Base-by-base conservation (phyloP, 2,329 filamentous ascomycete species). In the Pezicula neosporulosa region DNA sequence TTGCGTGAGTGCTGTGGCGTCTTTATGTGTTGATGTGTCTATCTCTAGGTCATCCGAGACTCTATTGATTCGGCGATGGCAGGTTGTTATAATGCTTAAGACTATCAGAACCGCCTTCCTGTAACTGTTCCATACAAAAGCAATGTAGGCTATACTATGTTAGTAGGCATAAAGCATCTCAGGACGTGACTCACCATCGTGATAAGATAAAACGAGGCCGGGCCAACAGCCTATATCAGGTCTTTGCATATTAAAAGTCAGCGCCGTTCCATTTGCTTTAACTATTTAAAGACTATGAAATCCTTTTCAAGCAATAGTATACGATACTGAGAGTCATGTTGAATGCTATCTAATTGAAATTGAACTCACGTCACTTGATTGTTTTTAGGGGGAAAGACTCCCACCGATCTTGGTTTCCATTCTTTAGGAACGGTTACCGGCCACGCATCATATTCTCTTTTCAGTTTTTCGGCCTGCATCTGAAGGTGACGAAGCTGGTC, bases 41-140 rank as follows among this genome's bases (percentile, higher is more conserved):
- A 27, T 41, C 24, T 49, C 41, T 18, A 19, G 33, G 3, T 50
- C 18, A 6, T 44, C 33, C 12, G 37, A 35, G 8, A 13, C n/a
- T n/a, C n/a, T 36, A 7, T 50, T 36, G 9, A 36, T 48, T 3
- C 16, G 2, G 9, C 27, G 15, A 21, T 44, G n/a, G 36, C 49
- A 41, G 3, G 33, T 51, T 6, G 83, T 76, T 47, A 77, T 74
- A 24, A 81, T 65, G 27, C 77, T 74, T 2, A 75, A 72, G 12
- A 82, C 68, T 42, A 80, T 72, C 28, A 83, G 68, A 3, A 79
- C 72, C 8, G 74, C 71, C 15, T 75, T 73, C 13, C 80, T 72
- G 57, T 73, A 69, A 69, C 77, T 69, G 62, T 82, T 83, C 72
- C 74, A 78, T 6, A 81, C 70, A 54, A 72, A 77, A 21, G 75